Evolutionary conservation across 2,329 filamentous ascomycete genomes (phyloP).

Genomic region (Aspergillus costaricaensis): DNA sequence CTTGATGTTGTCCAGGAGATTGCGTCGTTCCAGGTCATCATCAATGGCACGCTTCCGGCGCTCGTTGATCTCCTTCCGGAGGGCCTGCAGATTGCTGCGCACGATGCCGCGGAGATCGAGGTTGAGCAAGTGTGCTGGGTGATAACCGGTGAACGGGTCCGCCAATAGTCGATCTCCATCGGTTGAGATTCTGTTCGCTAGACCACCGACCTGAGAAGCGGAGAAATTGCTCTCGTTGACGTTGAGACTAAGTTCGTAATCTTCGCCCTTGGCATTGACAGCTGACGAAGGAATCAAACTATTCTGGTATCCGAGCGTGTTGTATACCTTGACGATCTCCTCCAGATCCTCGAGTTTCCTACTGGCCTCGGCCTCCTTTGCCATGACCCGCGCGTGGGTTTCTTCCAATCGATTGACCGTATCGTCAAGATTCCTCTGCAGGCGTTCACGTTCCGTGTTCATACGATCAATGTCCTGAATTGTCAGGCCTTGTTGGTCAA

Average conservation of each 20-base stretch:
- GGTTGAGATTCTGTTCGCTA: constrained; percentile 49
- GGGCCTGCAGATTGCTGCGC: constrained; percentile 72
- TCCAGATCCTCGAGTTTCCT: constrained; percentile 90
- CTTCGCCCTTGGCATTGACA: constrained; percentile 77
- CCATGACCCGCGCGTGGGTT: constrained; percentile 75
- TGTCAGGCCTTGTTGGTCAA: constrained; percentile 91
- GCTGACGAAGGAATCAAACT: constrained; percentile 84
- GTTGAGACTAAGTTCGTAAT: constrained; percentile 84
- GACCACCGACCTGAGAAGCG: constrained; percentile 57
- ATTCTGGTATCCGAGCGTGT: constrained; percentile 90
- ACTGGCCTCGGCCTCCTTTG: constrained; percentile 86
- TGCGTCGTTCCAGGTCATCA: constrained; percentile 90
- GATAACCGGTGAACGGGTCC: constrained; percentile 82
- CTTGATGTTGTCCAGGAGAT: constrained; percentile 89
- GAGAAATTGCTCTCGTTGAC: constrained; percentile 80
- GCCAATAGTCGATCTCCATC: constrained; percentile 77
- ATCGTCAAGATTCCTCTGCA: constrained; percentile 84
- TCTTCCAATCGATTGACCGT: constrained; percentile 78
- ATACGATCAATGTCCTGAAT: constrained; percentile 99
- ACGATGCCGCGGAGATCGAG: constrained; percentile 82
- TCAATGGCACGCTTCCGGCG: constrained; percentile 79
- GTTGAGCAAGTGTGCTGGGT: constrained; percentile 83
- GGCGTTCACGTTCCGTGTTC: constrained; percentile 89
- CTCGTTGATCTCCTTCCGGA: constrained; percentile 92
- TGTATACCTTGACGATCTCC: constrained; percentile 84